Evolutionary conservation across 345 rosid genomes (phyloP).

Genomic region (Viola odorata): DNA sequence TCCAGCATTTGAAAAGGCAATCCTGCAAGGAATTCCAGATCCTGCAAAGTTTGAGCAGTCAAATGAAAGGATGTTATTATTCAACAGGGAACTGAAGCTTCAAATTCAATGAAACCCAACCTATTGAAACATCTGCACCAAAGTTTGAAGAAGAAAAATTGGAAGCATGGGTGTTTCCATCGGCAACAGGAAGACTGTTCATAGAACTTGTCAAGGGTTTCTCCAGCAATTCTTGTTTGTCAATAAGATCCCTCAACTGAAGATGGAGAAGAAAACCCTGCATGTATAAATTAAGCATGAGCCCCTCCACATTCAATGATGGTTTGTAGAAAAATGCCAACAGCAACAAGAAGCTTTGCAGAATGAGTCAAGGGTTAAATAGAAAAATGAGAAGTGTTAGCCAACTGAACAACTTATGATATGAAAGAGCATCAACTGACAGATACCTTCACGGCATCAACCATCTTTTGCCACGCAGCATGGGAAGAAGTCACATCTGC

Average conservation of each 20-base stretch:
- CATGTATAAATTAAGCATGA: constrained; percentile 10
- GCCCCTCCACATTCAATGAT: constrained; percentile 1
- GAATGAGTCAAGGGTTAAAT: not conserved
- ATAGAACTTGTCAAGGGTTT: constrained; percentile 23
- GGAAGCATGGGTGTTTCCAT: constrained; percentile 31
- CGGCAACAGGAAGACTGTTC: constrained; percentile 23
- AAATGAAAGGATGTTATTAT: constrained; percentile 7
- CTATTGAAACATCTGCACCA: constrained; percentile 60
- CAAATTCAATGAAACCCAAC: constrained; percentile 21
- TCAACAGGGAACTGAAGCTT: not conserved
- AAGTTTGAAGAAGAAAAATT: constrained; percentile 50
- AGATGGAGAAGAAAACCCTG: constrained; percentile 52
- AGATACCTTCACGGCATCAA: constrained; percentile 55
- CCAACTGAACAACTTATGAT: too few relatives aligned
- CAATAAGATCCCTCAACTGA: constrained; percentile 47
- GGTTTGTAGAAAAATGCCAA: not conserved
- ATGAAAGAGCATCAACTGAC: not conserved
- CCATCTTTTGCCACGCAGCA: constrained; percentile 55
- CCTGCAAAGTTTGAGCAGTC: constrained; percentile 29
- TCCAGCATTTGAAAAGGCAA: constrained; percentile 55
- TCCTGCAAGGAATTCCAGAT: constrained; percentile 50
- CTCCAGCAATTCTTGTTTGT: constrained; percentile 35
- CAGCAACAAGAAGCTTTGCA: not conserved
- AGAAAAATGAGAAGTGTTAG: too few relatives aligned
- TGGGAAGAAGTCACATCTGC: constrained; percentile 30